Evolutionary conservation across 2,329 filamentous ascomycete genomes (phyloP).

Genomic region (Colletotrichum caudatum): DNA sequence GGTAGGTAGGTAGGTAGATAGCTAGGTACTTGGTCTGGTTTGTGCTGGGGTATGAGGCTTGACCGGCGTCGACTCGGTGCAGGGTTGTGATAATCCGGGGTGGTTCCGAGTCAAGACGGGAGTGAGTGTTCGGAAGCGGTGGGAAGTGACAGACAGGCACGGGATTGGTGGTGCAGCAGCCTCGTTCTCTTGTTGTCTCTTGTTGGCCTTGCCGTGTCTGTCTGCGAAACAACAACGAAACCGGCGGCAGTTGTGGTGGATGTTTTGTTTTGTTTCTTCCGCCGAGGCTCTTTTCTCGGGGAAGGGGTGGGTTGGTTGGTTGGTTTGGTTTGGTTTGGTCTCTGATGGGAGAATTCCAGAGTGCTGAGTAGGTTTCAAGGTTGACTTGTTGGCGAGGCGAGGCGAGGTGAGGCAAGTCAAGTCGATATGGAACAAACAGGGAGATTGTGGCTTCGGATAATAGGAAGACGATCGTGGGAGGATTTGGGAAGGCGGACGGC

Average conservation of each 20-base stretch:
- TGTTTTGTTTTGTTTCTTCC: conserved; percentile 7
- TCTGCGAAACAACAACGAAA: conserved; percentile 16
- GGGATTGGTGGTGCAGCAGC: conserved; percentile 37
- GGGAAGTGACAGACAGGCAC: conserved; percentile 16
- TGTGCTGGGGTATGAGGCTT: conserved; percentile 12
- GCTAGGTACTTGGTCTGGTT: neutral
- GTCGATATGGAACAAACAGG: conserved; percentile 36
- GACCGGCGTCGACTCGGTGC: conserved; percentile 11
- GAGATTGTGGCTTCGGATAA: conserved; percentile 40
- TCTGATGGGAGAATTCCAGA: conserved; percentile 23
- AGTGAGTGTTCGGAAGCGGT: neutral
- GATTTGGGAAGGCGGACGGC: conserved; percentile 29
- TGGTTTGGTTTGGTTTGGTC: too few relatives aligned
- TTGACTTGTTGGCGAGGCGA: conserved; percentile 16
- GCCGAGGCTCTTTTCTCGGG: neutral
- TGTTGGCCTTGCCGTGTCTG: conserved; percentile 22
- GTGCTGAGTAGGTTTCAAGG: conserved; percentile 20
- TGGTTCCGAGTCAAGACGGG: conserved; percentile 26
- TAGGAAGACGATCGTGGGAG: conserved; percentile 34
- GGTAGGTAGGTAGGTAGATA: too few relatives aligned
- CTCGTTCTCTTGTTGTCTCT: conserved; percentile 32
- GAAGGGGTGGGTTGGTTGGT: neutral
- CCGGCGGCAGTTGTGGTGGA: neutral
- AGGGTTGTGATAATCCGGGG: neutral
- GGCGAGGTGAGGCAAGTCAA: conserved; percentile 17